These are phyloP conservation scores for Aspergillus affinis DNA, from an alignment of 495 filamentous ascomycete species.

Conservation along the genomic window DNA sequence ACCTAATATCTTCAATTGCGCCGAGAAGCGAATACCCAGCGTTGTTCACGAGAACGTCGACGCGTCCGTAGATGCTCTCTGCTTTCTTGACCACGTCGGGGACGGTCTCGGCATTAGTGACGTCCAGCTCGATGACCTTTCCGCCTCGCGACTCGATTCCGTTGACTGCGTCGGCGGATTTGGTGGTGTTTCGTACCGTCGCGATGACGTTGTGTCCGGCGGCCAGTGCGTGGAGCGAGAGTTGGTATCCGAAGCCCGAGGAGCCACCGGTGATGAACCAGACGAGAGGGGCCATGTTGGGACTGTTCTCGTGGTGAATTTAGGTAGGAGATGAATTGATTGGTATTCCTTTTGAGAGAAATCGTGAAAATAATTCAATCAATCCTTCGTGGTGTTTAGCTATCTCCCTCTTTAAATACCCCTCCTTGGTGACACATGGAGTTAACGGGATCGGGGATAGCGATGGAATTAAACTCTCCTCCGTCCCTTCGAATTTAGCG, in stretches of 20 bases:
- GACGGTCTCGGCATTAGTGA: conserved; percentile 28
- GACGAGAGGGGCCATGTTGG: conserved; percentile 15
- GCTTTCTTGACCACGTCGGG: conserved; percentile 5
- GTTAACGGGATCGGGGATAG: not conserved
- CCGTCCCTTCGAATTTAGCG: not conserved
- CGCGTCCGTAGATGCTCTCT: conserved; percentile 15
- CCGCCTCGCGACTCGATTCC: conserved; percentile 27
- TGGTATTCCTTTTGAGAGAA: no score
- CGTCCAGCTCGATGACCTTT: conserved; percentile 37
- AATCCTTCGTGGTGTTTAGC: no score
- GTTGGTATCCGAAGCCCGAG: conserved; percentile 51
- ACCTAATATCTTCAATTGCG: conserved; percentile 27
- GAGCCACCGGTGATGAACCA: conserved; percentile 59
- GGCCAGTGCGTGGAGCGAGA: conserved; percentile 44
- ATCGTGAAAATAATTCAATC: no score
- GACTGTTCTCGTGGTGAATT: no score
- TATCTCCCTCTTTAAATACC: not conserved
- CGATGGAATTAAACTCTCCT: not conserved
- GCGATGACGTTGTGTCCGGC: conserved; percentile 56
- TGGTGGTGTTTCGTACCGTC: conserved; percentile 48
- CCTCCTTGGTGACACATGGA: not conserved
- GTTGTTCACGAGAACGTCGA: conserved; percentile 35
- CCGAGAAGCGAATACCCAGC: conserved; percentile 31
- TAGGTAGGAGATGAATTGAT: no score
- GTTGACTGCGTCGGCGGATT: conserved; percentile 26